Evolutionary conservation across 306 rosid species (phyloP), one percentile per base, ranked within the genome.

Genomic region (Prunus mongolica): DNA sequence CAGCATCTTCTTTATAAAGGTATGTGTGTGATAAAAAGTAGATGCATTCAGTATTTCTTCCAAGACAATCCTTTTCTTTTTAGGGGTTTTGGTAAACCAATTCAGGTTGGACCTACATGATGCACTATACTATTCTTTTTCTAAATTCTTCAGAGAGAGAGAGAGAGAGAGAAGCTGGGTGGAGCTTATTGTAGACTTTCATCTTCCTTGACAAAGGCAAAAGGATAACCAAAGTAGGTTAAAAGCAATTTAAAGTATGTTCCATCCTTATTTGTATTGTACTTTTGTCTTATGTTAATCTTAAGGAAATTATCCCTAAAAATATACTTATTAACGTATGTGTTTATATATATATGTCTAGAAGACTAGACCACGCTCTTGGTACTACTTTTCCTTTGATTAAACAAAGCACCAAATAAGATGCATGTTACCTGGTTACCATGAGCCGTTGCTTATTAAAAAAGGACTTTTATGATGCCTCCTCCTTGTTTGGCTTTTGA

Each of bases 1-100:
- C 89, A 86, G 90, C 91, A 88, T 88, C 88, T 79, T 79, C 91
- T 86, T 84, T 85, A 38, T 32, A 82, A 86, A 78, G 84, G 89
- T 20, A 8, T 57, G 54, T 28, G 19, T 4, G 65, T 67, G 65
- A 45, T 25, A 2, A 79, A 58, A 87, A 76, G 89, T 75, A 69
- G 56, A 72, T 78, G 80, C 70, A 79, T 83, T 68, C 82, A 75
- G 78, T 76, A 67, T 86, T 89, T 80, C 94, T 91, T 89, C 82
- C 81, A 69, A 77, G 81, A 83, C 89, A 86, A 85, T 85, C 79
- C 76, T 75, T 84, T 83, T 46, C 81, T 89, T 82, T 78, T 72
- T 65, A 67, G 76, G 85, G 83, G 80, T 78, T 91, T 85, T 77
- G 90, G 90, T 86, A 65, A 77, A 77, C 77, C 22, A 27, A 72